Evolutionary conservation across 2,329 filamentous ascomycete species (phyloP).

Genomic region (Botrytis fabae): DNA sequence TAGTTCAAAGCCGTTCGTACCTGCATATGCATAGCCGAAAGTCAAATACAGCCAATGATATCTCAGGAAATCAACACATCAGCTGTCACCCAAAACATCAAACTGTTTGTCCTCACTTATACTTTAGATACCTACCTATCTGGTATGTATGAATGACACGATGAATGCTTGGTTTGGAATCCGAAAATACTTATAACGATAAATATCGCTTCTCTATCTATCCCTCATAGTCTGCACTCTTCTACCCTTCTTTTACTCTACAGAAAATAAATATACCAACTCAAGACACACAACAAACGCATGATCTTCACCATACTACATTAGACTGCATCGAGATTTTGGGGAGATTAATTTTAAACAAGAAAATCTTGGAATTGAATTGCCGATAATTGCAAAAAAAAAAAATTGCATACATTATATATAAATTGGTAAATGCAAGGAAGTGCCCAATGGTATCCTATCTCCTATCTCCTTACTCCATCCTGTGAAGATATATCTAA

Average conservation of each 20-base stretch:
- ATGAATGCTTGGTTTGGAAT: background rate
- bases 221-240: background rate
- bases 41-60: background rate
- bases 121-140: background rate
- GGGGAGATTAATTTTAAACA: background rate
- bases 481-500: constrained; percentile 15
- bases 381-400: background rate
- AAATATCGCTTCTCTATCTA: background rate
- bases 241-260: background rate
- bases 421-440: constrained; percentile 6
- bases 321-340: background rate
- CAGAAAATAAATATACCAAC: background rate
- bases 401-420: constrained; percentile 16
- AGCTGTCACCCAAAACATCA: background rate
- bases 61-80: background rate
- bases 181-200: background rate
- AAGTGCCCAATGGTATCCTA: constrained; percentile 13
- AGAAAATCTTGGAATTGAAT: background rate
- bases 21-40: constrained; percentile 2
- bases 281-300: background rate
- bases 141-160: background rate
- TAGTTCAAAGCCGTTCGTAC: background rate
- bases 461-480: constrained; percentile 11
- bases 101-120: background rate
- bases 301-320: background rate